Evolutionary conservation across 495 filamentous ascomycete species (phyloP).

Genomic region (Daldinia caldariorum): DNA sequence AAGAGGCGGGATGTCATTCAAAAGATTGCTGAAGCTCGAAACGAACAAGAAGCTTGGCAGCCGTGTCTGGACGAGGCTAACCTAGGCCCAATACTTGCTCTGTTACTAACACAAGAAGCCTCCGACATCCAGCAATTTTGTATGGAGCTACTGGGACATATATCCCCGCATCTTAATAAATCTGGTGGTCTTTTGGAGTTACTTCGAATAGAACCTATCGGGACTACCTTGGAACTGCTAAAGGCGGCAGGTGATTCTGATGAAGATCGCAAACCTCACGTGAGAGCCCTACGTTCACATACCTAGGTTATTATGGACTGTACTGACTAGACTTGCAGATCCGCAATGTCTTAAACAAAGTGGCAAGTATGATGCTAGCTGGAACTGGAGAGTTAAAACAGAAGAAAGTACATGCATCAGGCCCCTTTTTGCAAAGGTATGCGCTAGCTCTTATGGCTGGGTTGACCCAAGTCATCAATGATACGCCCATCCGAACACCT

Average conservation of each 20-base stretch:
- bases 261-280: slow-evolving; percentile 64
- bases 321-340: slow-evolving; percentile 53
- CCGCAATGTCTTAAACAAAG: slow-evolving; percentile 70
- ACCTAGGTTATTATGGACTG: slow-evolving; percentile 1
- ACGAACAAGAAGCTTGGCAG: slow-evolving; percentile 55
- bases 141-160: slow-evolving; percentile 71
- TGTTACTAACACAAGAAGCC: slow-evolving; percentile 77
- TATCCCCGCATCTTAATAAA: slow-evolving; percentile 73
- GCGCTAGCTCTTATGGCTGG: slow-evolving; percentile 88
- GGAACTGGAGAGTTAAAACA: slow-evolving; percentile 58
- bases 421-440: slow-evolving; percentile 87
- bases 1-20: slow-evolving; percentile 81
- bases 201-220: slow-evolving; percentile 77
- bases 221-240: slow-evolving; percentile 81
- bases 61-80: slow-evolving; percentile 69
- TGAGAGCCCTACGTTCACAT: slow-evolving; percentile 38
- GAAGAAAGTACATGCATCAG: slow-evolving; percentile 65
- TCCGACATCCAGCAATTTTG: slow-evolving; percentile 71
- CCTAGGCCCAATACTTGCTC: slow-evolving; percentile 78
- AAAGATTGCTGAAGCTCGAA: slow-evolving; percentile 78
- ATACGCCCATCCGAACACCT: slow-evolving; percentile 64
- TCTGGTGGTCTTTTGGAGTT: slow-evolving; percentile 70
- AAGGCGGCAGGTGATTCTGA: slow-evolving; percentile 79
- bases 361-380: slow-evolving; percentile 71
- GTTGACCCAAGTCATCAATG: slow-evolving; percentile 83